phyloP scores from a whole-genome alignment of 768 basidiomycete genomes.

The Phlegmacium glaucopus region DNA sequence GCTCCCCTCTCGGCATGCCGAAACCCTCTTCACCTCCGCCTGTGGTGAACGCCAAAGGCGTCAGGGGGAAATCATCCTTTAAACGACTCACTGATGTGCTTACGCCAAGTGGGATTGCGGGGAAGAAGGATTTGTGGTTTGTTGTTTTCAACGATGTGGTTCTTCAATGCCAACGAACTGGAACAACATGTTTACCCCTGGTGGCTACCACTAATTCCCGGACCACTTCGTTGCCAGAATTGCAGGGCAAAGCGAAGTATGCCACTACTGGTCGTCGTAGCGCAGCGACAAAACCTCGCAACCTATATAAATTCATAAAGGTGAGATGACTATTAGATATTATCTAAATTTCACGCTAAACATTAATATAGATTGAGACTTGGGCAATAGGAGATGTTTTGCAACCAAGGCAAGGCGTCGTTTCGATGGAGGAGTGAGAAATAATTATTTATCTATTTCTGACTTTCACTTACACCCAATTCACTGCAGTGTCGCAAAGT shows the following conservation, averaged over 20 bases:
- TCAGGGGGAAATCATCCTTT: slow-evolving; percentile 83
- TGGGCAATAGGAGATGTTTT: slow-evolving; percentile 80
- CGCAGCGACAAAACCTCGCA: slow-evolving; percentile 78
- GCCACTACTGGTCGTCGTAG: slow-evolving; percentile 76
- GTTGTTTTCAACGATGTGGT: slow-evolving; percentile 96
- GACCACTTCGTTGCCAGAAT: slow-evolving; percentile 77
- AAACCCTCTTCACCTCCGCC: slow-evolving; percentile 43
- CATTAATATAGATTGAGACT: slow-evolving; percentile 64
- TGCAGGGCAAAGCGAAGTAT: slow-evolving; percentile 81
- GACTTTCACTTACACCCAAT: slow-evolving; percentile 9
- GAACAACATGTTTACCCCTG: slow-evolving; percentile 81
- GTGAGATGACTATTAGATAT: slow-evolving; percentile 33
- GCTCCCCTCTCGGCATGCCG: slow-evolving; percentile 22
- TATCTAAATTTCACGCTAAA: slow-evolving; percentile 2
- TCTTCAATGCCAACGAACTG: slow-evolving; percentile 85
- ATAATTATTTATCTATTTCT: background rate
- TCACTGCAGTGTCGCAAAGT: slow-evolving; percentile 59
- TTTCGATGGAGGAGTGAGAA: slow-evolving; percentile 87
- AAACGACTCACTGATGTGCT: slow-evolving; percentile 90
- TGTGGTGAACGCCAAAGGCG: slow-evolving; percentile 48
- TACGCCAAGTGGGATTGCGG: slow-evolving; percentile 50
- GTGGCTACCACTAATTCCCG: slow-evolving; percentile 65
- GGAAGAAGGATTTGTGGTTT: slow-evolving; percentile 90
- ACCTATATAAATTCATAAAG: slow-evolving; percentile 92
- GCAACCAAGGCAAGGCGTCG: slow-evolving; percentile 75